These are phyloP conservation scores for Colletotrichum lini DNA, from an alignment of 2,329 filamentous ascomycete species.

Conservation along the genomic window DNA sequence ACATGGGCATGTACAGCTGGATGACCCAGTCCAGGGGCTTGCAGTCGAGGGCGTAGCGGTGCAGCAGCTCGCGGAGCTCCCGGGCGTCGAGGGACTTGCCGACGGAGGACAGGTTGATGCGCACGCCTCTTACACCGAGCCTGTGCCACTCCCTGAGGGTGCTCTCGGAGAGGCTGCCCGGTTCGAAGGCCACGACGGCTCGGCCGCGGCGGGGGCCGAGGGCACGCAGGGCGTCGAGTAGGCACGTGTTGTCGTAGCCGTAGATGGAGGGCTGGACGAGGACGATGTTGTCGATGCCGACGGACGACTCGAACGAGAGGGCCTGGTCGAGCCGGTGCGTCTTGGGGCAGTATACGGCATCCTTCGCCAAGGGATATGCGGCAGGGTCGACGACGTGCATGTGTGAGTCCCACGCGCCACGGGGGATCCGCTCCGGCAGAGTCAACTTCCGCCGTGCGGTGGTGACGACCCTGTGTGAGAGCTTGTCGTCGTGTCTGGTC, in stretches of 20 bases:
- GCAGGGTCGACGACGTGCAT: constrained; percentile 74
- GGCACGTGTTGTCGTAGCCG: constrained; percentile 71
- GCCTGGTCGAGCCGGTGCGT: constrained; percentile 66
- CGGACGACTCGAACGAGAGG: constrained; percentile 62
- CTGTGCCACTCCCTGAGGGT: constrained; percentile 68
- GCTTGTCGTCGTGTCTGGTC: constrained; percentile 14
- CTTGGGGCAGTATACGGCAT: constrained; percentile 66
- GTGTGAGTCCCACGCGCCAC: constrained; percentile 71
- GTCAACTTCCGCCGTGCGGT: constrained; percentile 29
- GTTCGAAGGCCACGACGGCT: constrained; percentile 71
- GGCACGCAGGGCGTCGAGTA: constrained; percentile 66
- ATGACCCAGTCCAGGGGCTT: constrained; percentile 68
- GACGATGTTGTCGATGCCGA: constrained; percentile 70
- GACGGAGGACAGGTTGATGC: constrained; percentile 71
- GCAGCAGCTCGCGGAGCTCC: constrained; percentile 59
- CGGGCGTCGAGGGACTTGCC: constrained; percentile 56
- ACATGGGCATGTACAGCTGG: constrained; percentile 70
- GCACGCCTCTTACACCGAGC: constrained; percentile 71
- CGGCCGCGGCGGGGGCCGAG: constrained; percentile 66
- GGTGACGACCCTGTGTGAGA: constrained; percentile 18
- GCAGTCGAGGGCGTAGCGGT: constrained; percentile 65
- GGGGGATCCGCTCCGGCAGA: constrained; percentile 52
- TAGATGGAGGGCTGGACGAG: constrained; percentile 75
- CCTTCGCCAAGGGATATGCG: constrained; percentile 62
- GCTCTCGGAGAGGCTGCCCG: constrained; percentile 48